Conservation (phyloP, 306 rosid genomes). For the Hippophae rhamnoides region DNA sequence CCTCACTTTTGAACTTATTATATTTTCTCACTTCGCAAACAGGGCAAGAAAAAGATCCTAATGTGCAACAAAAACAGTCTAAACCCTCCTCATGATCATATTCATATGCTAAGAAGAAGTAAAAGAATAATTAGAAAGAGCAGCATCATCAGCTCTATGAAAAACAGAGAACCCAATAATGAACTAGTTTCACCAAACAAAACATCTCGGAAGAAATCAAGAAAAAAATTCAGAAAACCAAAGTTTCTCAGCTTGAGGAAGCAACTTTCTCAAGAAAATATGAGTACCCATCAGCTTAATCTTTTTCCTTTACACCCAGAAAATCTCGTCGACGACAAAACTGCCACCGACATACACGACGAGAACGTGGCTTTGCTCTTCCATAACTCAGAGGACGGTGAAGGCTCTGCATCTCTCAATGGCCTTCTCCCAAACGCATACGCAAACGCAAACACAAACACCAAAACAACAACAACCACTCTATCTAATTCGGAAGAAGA, state of each 20-base stretch:
- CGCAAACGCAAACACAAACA: conserved; percentile 13
- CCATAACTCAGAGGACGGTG: conserved; percentile 17
- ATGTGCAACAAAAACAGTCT: conserved; percentile 42
- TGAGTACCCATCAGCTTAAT: conserved; percentile 27
- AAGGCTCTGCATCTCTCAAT: conserved; percentile 40
- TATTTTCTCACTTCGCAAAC: not conserved
- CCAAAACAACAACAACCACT: conserved; percentile 11
- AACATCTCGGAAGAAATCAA: conserved; percentile 26
- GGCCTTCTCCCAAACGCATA: conserved; percentile 35
- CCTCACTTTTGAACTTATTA: not conserved
- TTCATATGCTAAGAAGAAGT: too few species aligned
- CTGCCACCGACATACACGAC: conserved; percentile 26
- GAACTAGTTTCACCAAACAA: not conserved
- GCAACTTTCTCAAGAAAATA: conserved; percentile 17
- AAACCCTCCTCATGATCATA: too few species aligned
- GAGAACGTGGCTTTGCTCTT: conserved; percentile 62
- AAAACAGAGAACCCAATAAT: not conserved
- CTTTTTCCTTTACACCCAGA: conserved; percentile 57
- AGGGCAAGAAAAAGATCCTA: not conserved
- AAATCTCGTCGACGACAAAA: conserved; percentile 24
- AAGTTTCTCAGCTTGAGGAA: conserved; percentile 59
- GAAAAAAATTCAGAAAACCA: conserved; percentile 54
- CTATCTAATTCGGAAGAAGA: conserved; percentile 23
- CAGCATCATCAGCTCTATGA: not conserved
- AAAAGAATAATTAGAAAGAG: too few species aligned